These are phyloP conservation scores for Aspergillus olivimuriae DNA, from an alignment of 495 filamentous ascomycete species.

Conservation along the genomic window DNA sequence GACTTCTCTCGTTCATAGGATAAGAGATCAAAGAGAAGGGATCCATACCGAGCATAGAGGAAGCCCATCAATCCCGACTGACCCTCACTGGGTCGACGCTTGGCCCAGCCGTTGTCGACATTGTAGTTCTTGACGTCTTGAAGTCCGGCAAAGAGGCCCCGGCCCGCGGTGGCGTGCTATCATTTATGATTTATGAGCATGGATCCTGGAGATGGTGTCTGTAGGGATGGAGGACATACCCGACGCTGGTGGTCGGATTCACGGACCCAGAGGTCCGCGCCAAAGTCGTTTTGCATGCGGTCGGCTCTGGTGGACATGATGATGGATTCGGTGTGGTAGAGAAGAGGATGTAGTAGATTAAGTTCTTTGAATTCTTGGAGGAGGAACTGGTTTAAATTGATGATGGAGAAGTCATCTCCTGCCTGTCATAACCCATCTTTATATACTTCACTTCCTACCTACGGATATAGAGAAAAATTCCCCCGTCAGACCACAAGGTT, in stretches of 20 bases:
- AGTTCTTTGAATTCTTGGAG: too few species aligned
- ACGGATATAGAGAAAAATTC: too few species aligned
- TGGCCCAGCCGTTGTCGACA: conserved; percentile 38
- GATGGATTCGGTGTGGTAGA: too few species aligned
- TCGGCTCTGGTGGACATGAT: conserved; percentile 8
- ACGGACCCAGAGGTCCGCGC: conserved; percentile 35
- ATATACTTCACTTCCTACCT: too few species aligned
- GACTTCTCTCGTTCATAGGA: not conserved
- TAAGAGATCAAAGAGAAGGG: not conserved
- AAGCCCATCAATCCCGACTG: conserved; percentile 9
- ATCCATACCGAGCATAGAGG: conserved; percentile 8
- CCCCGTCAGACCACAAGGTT: too few species aligned
- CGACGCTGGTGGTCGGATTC: conserved; percentile 13
- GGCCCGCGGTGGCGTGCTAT: conserved; percentile 31
- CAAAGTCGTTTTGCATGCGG: conserved; percentile 36
- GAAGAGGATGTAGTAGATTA: too few species aligned
- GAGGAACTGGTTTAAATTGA: too few species aligned
- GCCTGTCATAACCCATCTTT: too few species aligned
- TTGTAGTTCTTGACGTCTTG: conserved; percentile 42
- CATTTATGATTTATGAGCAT: not conserved
- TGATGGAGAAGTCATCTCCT: too few species aligned
- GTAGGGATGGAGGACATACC: conserved; percentile 13
- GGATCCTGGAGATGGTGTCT: not conserved
- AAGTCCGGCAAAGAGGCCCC: conserved; percentile 40
- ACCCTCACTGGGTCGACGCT: conserved; percentile 5